phyloP scores from a whole-genome alignment of 164 flowering plant genomes.

The Dillenia turbinata region DNA sequence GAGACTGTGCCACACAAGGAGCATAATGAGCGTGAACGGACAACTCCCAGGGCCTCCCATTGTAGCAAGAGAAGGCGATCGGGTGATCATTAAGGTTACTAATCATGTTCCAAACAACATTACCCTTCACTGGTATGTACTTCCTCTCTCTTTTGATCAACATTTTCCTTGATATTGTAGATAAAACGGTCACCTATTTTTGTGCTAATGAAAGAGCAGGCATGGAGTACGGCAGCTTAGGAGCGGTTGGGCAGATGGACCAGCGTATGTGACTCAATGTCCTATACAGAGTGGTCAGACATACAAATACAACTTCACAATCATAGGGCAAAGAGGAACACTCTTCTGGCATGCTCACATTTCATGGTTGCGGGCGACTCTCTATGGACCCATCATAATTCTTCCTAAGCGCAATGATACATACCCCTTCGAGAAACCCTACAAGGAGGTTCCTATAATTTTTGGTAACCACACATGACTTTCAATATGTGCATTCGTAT shows the following conservation, averaged over 20 bases:
- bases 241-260: constrained; percentile 75
- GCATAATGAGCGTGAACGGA: constrained; percentile 60
- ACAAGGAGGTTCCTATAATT: constrained; percentile 60
- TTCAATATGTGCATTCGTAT: no score
- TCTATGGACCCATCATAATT: constrained; percentile 66
- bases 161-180: no score
- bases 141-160: neutral
- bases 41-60: constrained; percentile 63
- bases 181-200: neutral
- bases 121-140: constrained; percentile 47
- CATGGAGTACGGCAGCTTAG: constrained; percentile 62
- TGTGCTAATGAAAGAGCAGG: constrained; percentile 23
- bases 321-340: constrained; percentile 62
- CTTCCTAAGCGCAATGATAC: constrained; percentile 43
- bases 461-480: constrained; percentile 31
- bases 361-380: constrained; percentile 58
- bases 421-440: constrained; percentile 55
- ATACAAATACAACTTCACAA: constrained; percentile 60
- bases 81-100: constrained; percentile 50
- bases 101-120: constrained; percentile 56
- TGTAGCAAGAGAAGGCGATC: constrained; percentile 64
- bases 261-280: constrained; percentile 62
- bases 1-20: constrained; percentile 62
- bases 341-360: constrained; percentile 62
- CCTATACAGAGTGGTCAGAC: constrained; percentile 64